These are phyloP conservation scores for Erodium trifolium DNA, from an alignment of 441 rosid genomes.

Conservation along the genomic window DNA sequence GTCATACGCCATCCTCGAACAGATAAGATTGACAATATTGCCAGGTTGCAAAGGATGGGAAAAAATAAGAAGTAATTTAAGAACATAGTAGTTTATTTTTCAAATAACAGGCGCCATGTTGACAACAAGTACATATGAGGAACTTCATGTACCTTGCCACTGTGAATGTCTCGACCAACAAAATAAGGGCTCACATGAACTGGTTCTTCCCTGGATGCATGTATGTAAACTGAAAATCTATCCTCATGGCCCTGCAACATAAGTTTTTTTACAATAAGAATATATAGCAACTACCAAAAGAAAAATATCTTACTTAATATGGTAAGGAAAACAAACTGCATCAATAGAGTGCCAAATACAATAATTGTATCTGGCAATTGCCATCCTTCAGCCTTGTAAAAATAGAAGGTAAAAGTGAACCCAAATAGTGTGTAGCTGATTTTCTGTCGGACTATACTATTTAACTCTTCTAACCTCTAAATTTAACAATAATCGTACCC, in stretches of 20 bases:
- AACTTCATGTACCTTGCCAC: slow-evolving; percentile 38
- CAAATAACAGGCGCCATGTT: not conserved
- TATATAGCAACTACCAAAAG: not conserved
- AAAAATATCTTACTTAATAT: not conserved
- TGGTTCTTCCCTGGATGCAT: slow-evolving; percentile 54
- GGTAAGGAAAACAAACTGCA: slow-evolving; percentile 6
- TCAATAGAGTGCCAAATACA: not conserved
- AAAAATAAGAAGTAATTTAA: no score
- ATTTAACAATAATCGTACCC: no score
- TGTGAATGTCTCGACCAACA: slow-evolving; percentile 49
- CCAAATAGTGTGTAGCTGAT: not conserved
- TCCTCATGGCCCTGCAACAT: slow-evolving; percentile 48
- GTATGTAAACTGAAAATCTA: slow-evolving; percentile 53
- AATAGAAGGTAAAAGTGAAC: not conserved
- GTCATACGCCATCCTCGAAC: no score
- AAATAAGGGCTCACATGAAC: slow-evolving; percentile 48
- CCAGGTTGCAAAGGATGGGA: no score
- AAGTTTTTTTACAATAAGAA: no score
- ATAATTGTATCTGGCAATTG: not conserved
- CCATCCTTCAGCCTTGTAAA: not conserved
- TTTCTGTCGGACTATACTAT: not conserved
- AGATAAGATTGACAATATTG: no score
- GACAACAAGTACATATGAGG: not conserved
- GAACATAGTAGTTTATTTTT: no score
- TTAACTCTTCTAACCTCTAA: not conserved